Conservation (phyloP, 345 rosid genomes). For the Leavenworthia alabamica region DNA sequence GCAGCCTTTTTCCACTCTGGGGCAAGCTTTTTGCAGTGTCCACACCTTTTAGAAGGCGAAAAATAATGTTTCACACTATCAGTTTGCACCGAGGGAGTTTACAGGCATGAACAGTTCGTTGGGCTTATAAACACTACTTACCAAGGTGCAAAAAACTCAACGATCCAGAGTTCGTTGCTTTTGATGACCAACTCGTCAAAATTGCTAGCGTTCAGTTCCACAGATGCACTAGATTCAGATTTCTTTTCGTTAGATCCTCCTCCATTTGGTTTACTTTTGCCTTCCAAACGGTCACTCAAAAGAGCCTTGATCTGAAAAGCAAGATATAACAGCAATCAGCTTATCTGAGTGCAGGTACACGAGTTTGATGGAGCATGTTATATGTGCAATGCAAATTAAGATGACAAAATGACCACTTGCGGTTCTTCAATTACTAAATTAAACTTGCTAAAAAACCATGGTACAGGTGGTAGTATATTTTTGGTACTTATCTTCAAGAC, state of each 20-base stretch:
- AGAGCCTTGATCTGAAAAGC: slow-evolving; percentile 61
- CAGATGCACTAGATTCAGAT: slow-evolving; percentile 68
- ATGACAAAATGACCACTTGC: background rate
- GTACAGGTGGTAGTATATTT: background rate
- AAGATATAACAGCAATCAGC: slow-evolving; percentile 3
- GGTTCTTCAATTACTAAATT: background rate
- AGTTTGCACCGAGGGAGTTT: background rate
- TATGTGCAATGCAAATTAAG: background rate
- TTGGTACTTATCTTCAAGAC: background rate
- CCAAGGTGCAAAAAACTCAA: slow-evolving; percentile 99
- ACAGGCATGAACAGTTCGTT: slow-evolving; percentile 1
- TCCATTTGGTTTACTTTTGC: slow-evolving; percentile 54
- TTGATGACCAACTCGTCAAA: slow-evolving; percentile 90
- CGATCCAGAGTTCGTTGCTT: slow-evolving; percentile 96
- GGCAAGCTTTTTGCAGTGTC: slow-evolving; percentile 95
- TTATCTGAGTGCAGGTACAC: background rate
- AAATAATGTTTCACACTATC: slow-evolving; percentile 1
- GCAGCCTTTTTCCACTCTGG: slow-evolving; percentile 99
- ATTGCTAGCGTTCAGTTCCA: slow-evolving; percentile 69
- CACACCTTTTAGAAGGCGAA: slow-evolving; percentile 54
- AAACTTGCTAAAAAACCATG: background rate
- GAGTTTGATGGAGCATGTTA: background rate
- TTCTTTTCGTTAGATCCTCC: slow-evolving; percentile 45
- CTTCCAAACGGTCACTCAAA: slow-evolving; percentile 81
- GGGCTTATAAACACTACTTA: slow-evolving; percentile 29